phyloP scores from a whole-genome alignment of 208 protist species.

The Tritrichomonas musculus region DNA sequence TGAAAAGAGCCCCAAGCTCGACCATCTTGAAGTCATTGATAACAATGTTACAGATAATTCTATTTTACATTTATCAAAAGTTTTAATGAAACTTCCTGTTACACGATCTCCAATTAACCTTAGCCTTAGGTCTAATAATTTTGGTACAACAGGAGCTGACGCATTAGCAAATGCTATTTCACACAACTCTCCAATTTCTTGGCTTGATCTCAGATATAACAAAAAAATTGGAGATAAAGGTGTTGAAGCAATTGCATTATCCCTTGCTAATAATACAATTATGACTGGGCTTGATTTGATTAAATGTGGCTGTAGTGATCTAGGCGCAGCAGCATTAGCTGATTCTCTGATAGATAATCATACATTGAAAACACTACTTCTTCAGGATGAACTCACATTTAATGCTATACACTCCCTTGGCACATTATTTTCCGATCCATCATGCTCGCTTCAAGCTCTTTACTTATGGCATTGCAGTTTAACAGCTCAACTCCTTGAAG shows the following conservation, averaged over 20 bases:
- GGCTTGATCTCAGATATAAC: neutral
- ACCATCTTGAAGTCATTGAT: neutral
- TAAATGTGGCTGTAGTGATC: neutral
- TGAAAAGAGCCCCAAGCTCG: neutral
- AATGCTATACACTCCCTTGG: neutral
- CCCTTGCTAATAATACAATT: neutral
- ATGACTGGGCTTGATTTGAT: neutral
- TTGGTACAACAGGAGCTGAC: neutral
- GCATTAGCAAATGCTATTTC: neutral
- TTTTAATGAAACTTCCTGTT: neutral
- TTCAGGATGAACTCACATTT: neutral
- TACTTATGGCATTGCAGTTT: neutral
- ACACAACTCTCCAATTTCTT: neutral
- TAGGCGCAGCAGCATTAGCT: neutral
- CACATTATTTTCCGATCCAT: neutral
- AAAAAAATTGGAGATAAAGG: neutral
- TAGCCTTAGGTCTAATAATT: neutral
- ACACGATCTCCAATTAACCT: neutral
- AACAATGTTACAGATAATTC: neutral
- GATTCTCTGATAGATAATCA: neutral
- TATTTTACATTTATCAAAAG: neutral
- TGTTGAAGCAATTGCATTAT: neutral
- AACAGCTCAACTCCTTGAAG: neutral
- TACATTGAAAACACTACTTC: neutral
- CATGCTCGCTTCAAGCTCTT: neutral